Evolutionary conservation across 345 rosid species (phyloP).

Genomic region (Citropsis articulata): DNA sequence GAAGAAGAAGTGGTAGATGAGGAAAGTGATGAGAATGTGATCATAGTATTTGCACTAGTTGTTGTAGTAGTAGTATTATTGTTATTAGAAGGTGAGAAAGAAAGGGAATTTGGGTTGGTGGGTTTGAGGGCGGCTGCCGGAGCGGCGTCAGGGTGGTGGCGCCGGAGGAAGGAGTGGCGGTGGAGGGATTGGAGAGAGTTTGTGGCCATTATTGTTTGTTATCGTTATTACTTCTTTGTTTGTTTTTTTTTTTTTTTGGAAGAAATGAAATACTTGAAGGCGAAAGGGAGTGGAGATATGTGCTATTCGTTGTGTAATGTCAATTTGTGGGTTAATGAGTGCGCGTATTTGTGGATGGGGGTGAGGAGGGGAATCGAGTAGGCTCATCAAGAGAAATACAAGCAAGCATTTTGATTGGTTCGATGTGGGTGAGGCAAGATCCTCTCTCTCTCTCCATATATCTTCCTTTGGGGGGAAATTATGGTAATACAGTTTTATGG

Average conservation of each 20-base stretch:
- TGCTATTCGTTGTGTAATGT: not conserved
- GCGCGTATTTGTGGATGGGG: conserved; percentile 17
- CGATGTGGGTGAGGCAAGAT: conserved; percentile 55
- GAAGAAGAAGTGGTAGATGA: conserved; percentile 23
- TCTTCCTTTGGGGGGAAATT: too few species aligned
- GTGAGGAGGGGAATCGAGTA: conserved; percentile 16
- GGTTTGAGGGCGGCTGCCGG: conserved; percentile 30
- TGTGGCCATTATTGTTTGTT: conserved; percentile 33
- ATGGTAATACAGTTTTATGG: too few species aligned
- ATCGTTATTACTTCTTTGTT: too few species aligned
- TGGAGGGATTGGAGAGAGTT: conserved; percentile 40
- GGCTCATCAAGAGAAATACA: conserved; percentile 33
- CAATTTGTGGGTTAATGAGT: not conserved
- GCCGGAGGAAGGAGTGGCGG: conserved; percentile 31
- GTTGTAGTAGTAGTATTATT: conserved; percentile 23
- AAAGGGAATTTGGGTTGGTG: conserved; percentile 19
- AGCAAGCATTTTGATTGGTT: conserved; percentile 64
- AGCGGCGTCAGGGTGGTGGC: conserved; percentile 1
- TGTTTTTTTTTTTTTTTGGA: too few species aligned
- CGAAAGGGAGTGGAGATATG: not conserved
- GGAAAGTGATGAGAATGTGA: conserved; percentile 18
- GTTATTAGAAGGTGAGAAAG: conserved; percentile 24
- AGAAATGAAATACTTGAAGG: not conserved
- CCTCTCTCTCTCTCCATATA: conserved; percentile 22
- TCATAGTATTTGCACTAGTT: conserved; percentile 13